Evolutionary conservation across 2,329 filamentous ascomycete species (phyloP), one percentile per base, ranked within the genome.

Genomic region (Exutisphaerella laricina): DNA sequence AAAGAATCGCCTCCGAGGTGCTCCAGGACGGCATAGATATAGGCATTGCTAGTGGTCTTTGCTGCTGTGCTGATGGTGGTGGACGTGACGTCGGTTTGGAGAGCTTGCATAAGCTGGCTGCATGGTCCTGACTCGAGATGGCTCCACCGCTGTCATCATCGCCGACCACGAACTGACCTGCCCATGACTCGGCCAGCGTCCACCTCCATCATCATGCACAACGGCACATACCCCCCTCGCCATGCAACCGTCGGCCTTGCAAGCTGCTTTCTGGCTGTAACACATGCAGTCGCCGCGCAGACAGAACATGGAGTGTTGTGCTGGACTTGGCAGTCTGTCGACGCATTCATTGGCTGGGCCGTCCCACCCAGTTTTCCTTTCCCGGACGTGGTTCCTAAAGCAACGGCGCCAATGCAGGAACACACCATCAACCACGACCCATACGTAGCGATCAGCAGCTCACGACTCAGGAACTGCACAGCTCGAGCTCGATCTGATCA

Each of bases 171-270:
- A 16, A n/a, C 14, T n/a, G 7, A 32, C 12, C 9, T 22, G 33
- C 21, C 33, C 33, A 35, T 35, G 33, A 35, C 33, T 35, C 33
- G 33, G 20, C 20, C 33, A 21, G 20, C 33, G n/a, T 35, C 33
- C 33, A 35, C 33, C 18, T 8, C 18, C 33, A 35, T 35, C 33
- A 35, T 35, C 33, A 20, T 35, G 20, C 33, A 16, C 33, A 14
- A 23, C n/a, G 7, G 5, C 9, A 21, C 17, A 14, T 18, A 10
- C 14, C 9, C 5, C 14, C 1, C 13, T 14, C n/a, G n/a, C n/a
- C n/a, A n/a, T n/a, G n/a, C n/a, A n/a, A n/a, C n/a, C n/a, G n/a
- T n/a, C n/a, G n/a, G n/a, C n/a, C n/a, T n/a, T n/a, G n/a, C n/a
- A n/a, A n/a, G n/a, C n/a, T n/a, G n/a, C n/a, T n/a, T n/a, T n/a